Conservation (phyloP, 108 stramenopile species). For the Schizochytrium sp. region DNA sequence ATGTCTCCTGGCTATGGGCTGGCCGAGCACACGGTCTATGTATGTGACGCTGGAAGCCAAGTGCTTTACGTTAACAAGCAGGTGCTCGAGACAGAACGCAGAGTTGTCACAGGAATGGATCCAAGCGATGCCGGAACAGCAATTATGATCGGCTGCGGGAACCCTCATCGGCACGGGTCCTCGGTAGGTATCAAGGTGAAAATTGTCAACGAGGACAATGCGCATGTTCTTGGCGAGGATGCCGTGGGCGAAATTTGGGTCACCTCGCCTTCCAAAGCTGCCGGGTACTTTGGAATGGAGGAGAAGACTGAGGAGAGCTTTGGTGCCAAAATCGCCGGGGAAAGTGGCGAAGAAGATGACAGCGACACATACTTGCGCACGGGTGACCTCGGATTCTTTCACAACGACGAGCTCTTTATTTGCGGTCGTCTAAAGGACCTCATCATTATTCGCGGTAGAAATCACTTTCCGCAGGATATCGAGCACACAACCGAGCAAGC, state of each 20-base stretch:
- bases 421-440: conserved; percentile 90
- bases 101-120: conserved; percentile 34
- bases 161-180: background rate
- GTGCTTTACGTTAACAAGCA: conserved; percentile 57
- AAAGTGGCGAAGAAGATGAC: background rate
- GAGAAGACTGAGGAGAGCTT: conserved; percentile 31
- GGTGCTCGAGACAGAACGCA: conserved; percentile 43
- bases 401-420: conserved; percentile 83
- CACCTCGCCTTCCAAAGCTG: conserved; percentile 67
- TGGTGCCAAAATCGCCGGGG: conserved; percentile 14
- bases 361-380: conserved; percentile 67
- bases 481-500: conserved; percentile 79
- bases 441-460: conserved; percentile 91
- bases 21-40: conserved; percentile 96
- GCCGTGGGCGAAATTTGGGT: conserved; percentile 90
- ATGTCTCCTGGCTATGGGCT: conserved; percentile 91
- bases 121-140: background rate
- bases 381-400: conserved; percentile 93
- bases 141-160: background rate
- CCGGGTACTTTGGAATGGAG: conserved; percentile 57
- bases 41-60: conserved; percentile 71
- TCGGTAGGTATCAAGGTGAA: background rate
- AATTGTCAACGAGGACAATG: conserved; percentile 42
- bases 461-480: conserved; percentile 97
- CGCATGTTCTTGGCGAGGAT: conserved; percentile 40